Conservation (phyloP, 441 rosid species). For the Adansonia rubrostipa region DNA sequence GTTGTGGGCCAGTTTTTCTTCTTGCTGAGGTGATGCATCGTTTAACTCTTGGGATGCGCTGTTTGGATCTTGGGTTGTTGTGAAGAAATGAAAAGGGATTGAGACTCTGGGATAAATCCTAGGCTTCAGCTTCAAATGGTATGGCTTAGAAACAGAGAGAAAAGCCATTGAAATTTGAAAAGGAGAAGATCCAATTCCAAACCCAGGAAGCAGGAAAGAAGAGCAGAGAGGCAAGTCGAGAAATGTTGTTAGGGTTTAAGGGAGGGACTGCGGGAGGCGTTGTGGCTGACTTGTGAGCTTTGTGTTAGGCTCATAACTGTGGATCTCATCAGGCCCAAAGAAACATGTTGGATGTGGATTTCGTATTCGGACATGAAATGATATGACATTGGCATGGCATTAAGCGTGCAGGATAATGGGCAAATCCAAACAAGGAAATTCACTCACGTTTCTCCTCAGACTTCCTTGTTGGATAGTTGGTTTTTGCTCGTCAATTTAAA, state of each 20-base stretch:
- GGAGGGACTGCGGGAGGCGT: background rate
- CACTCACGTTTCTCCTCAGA: no score
- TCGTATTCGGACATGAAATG: no score
- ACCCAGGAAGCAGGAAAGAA: background rate
- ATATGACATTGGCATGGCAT: no score
- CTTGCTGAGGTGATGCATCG: constrained; percentile 24
- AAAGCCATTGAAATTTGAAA: constrained; percentile 23
- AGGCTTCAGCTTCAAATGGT: background rate
- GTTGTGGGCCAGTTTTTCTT: constrained; percentile 21
- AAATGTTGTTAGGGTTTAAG: constrained; percentile 20
- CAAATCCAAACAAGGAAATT: no score
- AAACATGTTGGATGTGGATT: background rate
- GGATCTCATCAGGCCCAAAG: background rate
- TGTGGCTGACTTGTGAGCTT: background rate
- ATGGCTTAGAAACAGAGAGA: constrained; percentile 12
- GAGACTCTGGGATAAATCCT: background rate
- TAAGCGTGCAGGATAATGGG: no score
- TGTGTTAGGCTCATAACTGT: background rate
- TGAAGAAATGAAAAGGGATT: constrained; percentile 36
- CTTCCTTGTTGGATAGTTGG: no score
- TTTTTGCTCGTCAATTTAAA: no score
- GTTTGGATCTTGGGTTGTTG: constrained; percentile 39
- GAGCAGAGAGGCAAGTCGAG: background rate
- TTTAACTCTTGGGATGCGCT: constrained; percentile 23
- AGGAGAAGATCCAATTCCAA: constrained; percentile 1